Percentiles rank a stretch among this genome's conserved stretches.
Evolutionary conservation across 768 basidiomycete genomes (phyloP).

Genomic region (Russula sp.): DNA sequence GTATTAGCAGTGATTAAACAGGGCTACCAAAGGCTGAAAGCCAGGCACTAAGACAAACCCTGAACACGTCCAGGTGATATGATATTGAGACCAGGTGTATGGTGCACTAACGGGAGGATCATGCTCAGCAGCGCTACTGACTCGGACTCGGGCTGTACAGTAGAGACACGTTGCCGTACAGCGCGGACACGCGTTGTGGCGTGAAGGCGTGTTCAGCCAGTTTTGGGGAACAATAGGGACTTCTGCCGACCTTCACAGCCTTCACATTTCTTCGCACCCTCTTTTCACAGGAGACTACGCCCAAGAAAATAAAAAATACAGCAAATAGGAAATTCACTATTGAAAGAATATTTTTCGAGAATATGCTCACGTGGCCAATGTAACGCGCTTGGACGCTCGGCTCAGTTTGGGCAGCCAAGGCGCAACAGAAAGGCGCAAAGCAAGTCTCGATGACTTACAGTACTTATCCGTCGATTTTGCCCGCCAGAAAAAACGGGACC

Average conservation of each 20-base stretch:
- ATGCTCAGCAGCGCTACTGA: background rate
- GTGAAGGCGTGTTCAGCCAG: background rate
- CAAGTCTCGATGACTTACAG: background rate
- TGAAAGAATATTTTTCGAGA: too few relatives aligned
- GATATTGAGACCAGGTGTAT: conserved; percentile 23
- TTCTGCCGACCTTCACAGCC: background rate
- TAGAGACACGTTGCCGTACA: too few relatives aligned
- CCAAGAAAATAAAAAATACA: too few relatives aligned
- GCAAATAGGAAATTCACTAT: too few relatives aligned
- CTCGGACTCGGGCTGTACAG: background rate
- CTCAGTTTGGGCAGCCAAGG: background rate
- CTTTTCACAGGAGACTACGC: background rate
- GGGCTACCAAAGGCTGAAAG: too few relatives aligned
- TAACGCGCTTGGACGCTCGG: too few relatives aligned
- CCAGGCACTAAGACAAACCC: too few relatives aligned
- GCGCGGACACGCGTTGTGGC: too few relatives aligned
- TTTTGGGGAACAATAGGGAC: conserved; percentile 11
- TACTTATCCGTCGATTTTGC: background rate
- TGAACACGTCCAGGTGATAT: too few relatives aligned
- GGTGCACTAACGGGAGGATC: background rate
- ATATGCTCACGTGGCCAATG: background rate
- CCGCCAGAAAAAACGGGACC: background rate
- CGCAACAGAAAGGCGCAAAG: background rate
- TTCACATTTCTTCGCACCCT: background rate
- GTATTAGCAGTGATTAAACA: too few relatives aligned